Base-by-base conservation (phyloP, 371 early-diverging fungal genomes). In the Rhizomucor miehei region DNA sequence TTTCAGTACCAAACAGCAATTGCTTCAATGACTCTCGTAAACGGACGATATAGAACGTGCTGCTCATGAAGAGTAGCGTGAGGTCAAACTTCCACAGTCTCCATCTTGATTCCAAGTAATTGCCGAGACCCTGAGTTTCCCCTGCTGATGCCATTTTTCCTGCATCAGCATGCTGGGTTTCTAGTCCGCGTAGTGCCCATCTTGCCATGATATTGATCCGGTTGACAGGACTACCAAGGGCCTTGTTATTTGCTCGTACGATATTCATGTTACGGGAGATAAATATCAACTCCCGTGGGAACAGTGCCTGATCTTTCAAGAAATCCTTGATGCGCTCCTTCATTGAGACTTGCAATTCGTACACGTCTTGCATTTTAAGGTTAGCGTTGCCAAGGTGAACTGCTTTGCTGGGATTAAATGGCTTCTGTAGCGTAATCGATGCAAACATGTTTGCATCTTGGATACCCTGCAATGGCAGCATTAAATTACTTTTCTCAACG, bases 281-380 rank as follows among this genome's bases (percentile, higher is more conserved):
- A 59, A 96, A 94, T 41, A 96, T 90, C 10, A 96, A 72, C 65
- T 94, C 97, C 36, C 81, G 84, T 24, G 97, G 97, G 23, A 96
- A 69, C 6, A 69, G 61, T 24, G 82, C 84, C 37, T 90, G 84
- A 47, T 90, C 81, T 29, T 73, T 64, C 35, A 95, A 67, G 40
- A 93, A 93, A 8, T 86, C 59, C 21, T 81, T 75, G 11, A 90
- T 84, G 1, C 87, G 71, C 14, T 84, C 75, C 66, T 94, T 93
- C 56, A 89, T 67, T 24, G 80, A 73, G 63, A 78, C 66, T 56
- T 95, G 94, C 65, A 86, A 59, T 56, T 87, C 84, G 60, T 86
- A 90, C 29, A 84, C 71, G 41, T 87, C 87, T 39, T 71, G 63
- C 46, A 64, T 62, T 21, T 77, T 66, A 8, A 78, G 52, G 10